A percentile compares a stretch with the other conserved stretches of the same genome.
These are phyloP conservation scores for Tylopilus sp. DNA, from an alignment of 768 basidiomycete species.

Conservation along the genomic window DNA sequence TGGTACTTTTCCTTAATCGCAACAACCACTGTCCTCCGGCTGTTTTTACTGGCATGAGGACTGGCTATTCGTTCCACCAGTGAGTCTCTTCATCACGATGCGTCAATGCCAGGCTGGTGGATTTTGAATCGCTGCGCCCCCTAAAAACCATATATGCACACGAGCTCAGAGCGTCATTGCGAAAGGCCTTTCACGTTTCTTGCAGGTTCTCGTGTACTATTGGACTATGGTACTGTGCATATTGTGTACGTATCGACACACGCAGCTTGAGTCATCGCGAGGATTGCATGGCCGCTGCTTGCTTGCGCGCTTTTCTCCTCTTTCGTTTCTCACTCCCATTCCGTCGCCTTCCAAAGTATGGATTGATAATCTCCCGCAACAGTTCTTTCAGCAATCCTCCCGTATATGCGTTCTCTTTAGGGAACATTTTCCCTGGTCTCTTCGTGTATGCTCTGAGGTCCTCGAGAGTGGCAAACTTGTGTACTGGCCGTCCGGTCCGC, in stretches of 20 bases:
- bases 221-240: not conserved
- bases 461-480: slow-evolving; percentile 21
- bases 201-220: not conserved
- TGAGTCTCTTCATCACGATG: no score
- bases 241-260: not conserved
- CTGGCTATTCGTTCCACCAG: no score
- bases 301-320: slow-evolving; percentile 12
- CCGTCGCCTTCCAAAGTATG: slow-evolving; percentile 13
- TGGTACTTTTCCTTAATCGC: no score
- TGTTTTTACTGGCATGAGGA: no score
- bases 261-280: not conserved
- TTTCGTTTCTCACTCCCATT: slow-evolving; percentile 21
- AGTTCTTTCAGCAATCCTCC: slow-evolving; percentile 32
- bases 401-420: slow-evolving; percentile 22
- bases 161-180: no score
- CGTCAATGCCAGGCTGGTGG: no score
- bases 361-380: slow-evolving; percentile 27
- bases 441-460: slow-evolving; percentile 28
- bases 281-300: not conserved
- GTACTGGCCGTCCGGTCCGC: slow-evolving; percentile 15
- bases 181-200: not conserved
- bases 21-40: no score
- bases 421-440: slow-evolving; percentile 21
- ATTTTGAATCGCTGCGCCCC: no score
- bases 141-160: no score